Evolutionary conservation across 306 rosid species (phyloP).

Genomic region (Luffa acutangula): DNA sequence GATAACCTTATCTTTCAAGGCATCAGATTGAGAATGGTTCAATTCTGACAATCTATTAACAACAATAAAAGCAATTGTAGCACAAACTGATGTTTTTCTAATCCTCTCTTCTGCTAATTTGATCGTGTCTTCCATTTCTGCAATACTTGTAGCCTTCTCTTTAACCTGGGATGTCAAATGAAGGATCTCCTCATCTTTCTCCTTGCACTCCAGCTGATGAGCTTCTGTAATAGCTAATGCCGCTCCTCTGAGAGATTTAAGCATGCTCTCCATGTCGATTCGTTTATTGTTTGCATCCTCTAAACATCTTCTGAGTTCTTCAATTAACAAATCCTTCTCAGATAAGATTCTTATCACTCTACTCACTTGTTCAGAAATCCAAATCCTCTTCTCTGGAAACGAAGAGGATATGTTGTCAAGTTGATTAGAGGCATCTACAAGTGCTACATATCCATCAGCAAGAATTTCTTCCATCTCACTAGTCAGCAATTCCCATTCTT

Average conservation of each 20-base stretch:
- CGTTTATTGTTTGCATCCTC: slow-evolving; percentile 84
- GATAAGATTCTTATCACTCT: slow-evolving; percentile 43
- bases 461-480: slow-evolving; percentile 79
- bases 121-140: slow-evolving; percentile 38
- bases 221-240: slow-evolving; percentile 69
- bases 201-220: slow-evolving; percentile 59
- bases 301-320: slow-evolving; percentile 63
- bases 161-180: slow-evolving; percentile 39
- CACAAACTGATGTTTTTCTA: slow-evolving; percentile 49
- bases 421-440: slow-evolving; percentile 59
- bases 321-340: slow-evolving; percentile 73
- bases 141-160: slow-evolving; percentile 26
- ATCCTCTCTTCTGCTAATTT: slow-evolving; percentile 41
- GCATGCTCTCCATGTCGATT: slow-evolving; percentile 74
- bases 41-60: slow-evolving; percentile 66
- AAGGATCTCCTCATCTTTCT: slow-evolving; percentile 48
- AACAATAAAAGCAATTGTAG: slow-evolving; percentile 59
- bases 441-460: slow-evolving; percentile 49
- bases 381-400: slow-evolving; percentile 75
- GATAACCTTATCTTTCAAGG: slow-evolving; percentile 31
- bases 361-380: slow-evolving; percentile 86
- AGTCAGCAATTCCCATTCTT: slow-evolving; percentile 61
- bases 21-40: slow-evolving; percentile 36
- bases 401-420: slow-evolving; percentile 53
- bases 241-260: slow-evolving; percentile 85